Percentiles rank a stretch among this genome's conserved stretches.
These are phyloP conservation scores for Penicillium cinerascens DNA, from an alignment of 495 filamentous ascomycete genomes.

Conservation along the genomic window DNA sequence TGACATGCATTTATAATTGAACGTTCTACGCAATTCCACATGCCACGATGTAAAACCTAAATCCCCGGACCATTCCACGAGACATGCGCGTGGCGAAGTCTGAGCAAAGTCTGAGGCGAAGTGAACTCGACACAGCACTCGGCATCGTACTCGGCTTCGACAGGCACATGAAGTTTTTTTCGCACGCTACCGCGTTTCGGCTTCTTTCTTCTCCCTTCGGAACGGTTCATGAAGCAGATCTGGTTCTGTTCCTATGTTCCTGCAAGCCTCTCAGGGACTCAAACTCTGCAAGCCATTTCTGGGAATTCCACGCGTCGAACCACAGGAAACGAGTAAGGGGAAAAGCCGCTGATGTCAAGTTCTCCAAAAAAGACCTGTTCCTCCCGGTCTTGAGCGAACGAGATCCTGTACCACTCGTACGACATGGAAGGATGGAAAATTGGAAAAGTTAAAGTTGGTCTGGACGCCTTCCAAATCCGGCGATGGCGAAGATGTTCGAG, in stretches of 20 bases:
- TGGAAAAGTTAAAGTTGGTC: neutral
- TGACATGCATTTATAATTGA: neutral
- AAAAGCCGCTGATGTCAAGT: neutral
- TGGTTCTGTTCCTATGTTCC: neutral
- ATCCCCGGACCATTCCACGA: no score
- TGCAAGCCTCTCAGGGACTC: neutral
- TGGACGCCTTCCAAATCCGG: conserved; percentile 6
- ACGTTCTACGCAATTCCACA: neutral
- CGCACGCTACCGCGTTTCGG: neutral
- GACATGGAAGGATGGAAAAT: neutral
- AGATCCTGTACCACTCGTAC: neutral
- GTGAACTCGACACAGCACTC: no score
- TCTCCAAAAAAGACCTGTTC: neutral
- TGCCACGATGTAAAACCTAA: no score
- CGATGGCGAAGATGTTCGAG: conserved; percentile 10
- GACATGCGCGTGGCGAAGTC: neutral
- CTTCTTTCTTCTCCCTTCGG: neutral
- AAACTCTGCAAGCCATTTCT: neutral
- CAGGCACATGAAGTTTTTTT: neutral
- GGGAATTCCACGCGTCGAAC: neutral
- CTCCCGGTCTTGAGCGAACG: neutral
- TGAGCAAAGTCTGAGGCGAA: neutral
- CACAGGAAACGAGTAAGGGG: neutral
- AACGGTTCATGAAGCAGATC: neutral
- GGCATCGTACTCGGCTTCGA: no score